phyloP scores from a whole-genome alignment of 805 yeast genomes.

The Saccharomycopsis fodiens region DNA sequence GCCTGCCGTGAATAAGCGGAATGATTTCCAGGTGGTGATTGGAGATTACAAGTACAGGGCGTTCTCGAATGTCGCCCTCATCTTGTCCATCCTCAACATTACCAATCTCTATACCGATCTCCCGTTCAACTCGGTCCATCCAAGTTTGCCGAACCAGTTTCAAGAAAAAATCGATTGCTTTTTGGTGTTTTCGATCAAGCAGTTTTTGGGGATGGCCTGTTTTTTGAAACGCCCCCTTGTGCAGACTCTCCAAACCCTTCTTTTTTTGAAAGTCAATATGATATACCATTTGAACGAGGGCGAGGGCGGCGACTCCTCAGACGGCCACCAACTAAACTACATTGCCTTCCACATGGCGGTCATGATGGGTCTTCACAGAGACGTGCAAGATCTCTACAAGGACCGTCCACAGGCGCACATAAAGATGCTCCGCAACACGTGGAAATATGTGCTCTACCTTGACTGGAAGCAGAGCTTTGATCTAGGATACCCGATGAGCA shows the following conservation, averaged over 20 bases:
- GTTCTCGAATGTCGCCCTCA: constrained; percentile 12
- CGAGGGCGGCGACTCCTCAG: constrained; percentile 21
- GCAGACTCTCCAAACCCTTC: constrained; percentile 15
- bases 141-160: constrained; percentile 4
- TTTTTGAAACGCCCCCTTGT: constrained; percentile 18
- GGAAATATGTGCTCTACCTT: constrained; percentile 15
- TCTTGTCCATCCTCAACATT: constrained; percentile 15
- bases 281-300: constrained; percentile 20
- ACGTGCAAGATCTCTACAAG: constrained; percentile 11
- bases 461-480: constrained; percentile 20
- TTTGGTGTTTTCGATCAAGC: constrained; percentile 5
- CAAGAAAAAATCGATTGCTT: constrained; percentile 8
- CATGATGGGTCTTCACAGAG: constrained; percentile 20
- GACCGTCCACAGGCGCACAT: constrained; percentile 7
- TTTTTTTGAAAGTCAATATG: constrained; percentile 15
- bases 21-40: constrained; percentile 15
- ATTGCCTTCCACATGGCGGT: constrained; percentile 16
- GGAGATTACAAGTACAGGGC: constrained; percentile 11
- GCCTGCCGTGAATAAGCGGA: constrained; percentile 5
- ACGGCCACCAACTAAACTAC: constrained; percentile 14
- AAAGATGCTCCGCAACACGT: constrained; percentile 14
- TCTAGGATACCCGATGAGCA: constrained; percentile 18
- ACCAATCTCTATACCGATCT: constrained; percentile 11
- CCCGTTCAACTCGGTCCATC: constrained; percentile 11
- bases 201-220: constrained; percentile 9